Base-by-base conservation (phyloP, 768 basidiomycete species). In the Agrocybe chaxingu region DNA sequence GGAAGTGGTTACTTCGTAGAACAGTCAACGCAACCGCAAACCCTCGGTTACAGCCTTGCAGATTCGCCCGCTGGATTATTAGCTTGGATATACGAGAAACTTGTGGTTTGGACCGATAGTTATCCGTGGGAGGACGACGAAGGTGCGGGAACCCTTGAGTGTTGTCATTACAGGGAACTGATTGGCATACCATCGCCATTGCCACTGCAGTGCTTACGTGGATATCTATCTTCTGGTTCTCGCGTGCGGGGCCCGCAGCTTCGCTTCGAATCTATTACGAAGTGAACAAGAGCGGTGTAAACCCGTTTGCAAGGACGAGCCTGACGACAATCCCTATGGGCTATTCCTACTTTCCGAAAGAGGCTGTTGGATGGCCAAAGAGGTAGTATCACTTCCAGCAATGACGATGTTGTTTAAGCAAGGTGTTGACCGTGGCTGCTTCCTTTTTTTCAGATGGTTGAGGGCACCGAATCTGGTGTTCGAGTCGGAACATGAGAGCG, bases 111-210 rank as follows among this genome's bases (percentile, higher is more conserved):
- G 74, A 70, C 72, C 0, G 80, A 82, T 53, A 53, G 56, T 0
- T 81, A 82, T 59, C 67, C 69, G 0, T 83, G 81, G 80, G 68
- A 71, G 8, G 79, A 82, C 47, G 81, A 81, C 12, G 79, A 81
- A 63, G 69, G 80, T 72, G 39, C 7, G n/a, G 7, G 9, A 19
- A 13, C 0, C 42, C 16, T 29, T 42, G n/a, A 9, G 32, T 19
- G 13, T 30, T 41, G 19, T 7, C 29, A 16, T 13, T 6, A 9
- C 33, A 12, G 7, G 11, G 29, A 9, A n/a, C 7, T 37, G 4
- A 10, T 13, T 24, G 16, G 16, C 16, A 16, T 16, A 16, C 16
- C 33, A 42, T 3, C 18, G 19, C 32, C 8, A 11, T 31, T 13
- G 5, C 4, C 11, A 16, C 32, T 7, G n/a, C 51, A 81, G 80